Evolutionary conservation across 768 basidiomycete species (phyloP).

Genomic region (Auriscalpium microsporum): DNA sequence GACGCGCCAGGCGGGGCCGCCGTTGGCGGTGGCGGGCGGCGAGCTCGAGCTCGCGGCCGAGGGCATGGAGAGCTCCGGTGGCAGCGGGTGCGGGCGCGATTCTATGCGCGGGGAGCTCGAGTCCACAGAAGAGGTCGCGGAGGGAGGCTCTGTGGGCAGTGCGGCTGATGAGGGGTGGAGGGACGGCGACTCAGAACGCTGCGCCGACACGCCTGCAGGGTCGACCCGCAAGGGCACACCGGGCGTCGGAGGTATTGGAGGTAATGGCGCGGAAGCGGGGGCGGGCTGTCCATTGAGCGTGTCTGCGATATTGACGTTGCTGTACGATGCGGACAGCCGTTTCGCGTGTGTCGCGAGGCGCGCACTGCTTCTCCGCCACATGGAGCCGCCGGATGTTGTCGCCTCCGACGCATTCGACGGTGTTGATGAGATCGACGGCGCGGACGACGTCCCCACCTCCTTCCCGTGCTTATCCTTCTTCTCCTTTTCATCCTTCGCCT

Average conservation of each 20-base stretch:
- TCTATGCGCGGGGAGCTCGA: not conserved
- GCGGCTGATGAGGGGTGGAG: not conserved
- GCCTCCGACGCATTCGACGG: conserved; percentile 10
- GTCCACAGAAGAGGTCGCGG: not conserved
- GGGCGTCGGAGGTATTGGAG: not conserved
- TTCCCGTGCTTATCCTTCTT: conserved; percentile 7
- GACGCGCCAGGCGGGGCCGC: conserved; percentile 1
- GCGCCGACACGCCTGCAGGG: too few relatives aligned
- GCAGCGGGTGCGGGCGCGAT: not conserved
- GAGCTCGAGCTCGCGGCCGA: not conserved
- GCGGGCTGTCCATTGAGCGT: not conserved
- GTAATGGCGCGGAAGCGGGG: not conserved
- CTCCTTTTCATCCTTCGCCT: conserved; percentile 7
- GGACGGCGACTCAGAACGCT: not conserved
- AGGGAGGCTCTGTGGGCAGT: not conserved
- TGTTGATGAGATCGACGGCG: conserved; percentile 4
- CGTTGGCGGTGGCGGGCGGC: not conserved
- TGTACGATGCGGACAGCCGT: conserved; percentile 3
- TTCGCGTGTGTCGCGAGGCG: conserved; percentile 4
- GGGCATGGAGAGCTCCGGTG: not conserved
- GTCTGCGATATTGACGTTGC: not conserved
- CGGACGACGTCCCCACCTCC: not conserved
- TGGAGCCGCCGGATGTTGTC: conserved; percentile 3
- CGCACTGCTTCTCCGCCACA: conserved; percentile 11
- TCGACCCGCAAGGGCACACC: not conserved